Conservation (phyloP, 495 filamentous ascomycete genomes). For the Apiosordaria backusii region DNA sequence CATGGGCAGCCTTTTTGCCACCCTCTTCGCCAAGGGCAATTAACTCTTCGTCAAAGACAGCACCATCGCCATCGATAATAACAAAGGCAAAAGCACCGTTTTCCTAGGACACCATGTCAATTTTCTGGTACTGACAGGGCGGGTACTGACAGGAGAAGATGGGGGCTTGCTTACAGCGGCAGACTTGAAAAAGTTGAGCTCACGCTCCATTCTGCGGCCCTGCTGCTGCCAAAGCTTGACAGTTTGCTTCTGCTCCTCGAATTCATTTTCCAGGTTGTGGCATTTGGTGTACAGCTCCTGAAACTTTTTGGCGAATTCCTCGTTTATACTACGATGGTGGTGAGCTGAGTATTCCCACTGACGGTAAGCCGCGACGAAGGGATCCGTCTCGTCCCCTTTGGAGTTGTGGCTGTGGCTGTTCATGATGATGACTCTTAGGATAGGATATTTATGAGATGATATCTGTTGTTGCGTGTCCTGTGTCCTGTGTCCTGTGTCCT, state of each 20-base stretch:
- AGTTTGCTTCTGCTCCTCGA: constrained; percentile 25
- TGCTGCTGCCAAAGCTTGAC: constrained; percentile 28
- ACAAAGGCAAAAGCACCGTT: constrained; percentile 28
- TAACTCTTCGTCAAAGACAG: constrained; percentile 31
- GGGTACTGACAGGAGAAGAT: background rate
- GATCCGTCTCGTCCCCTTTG: background rate
- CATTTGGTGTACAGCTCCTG: constrained; percentile 19
- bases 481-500: background rate
- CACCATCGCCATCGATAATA: constrained; percentile 35
- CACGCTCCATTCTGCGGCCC: constrained; percentile 21
- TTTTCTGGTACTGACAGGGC: background rate
- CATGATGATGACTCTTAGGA: background rate
- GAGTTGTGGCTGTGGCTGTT: background rate
- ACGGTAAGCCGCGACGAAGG: constrained; percentile 10
- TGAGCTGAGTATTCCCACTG: constrained; percentile 7
- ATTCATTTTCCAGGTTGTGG: constrained; percentile 21
- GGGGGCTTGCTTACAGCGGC: constrained; percentile 13
- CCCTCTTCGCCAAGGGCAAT: constrained; percentile 32
- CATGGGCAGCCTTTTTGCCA: constrained; percentile 29
- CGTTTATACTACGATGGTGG: constrained; percentile 15
- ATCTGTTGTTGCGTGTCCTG: background rate
- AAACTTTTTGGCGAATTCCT: constrained; percentile 12
- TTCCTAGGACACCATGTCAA: too few species aligned
- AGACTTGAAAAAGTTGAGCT: constrained; percentile 22
- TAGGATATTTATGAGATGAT: background rate